Base-by-base conservation (phyloP, 495 filamentous ascomycete species). In the Podospora pseudopauciseta region DNA sequence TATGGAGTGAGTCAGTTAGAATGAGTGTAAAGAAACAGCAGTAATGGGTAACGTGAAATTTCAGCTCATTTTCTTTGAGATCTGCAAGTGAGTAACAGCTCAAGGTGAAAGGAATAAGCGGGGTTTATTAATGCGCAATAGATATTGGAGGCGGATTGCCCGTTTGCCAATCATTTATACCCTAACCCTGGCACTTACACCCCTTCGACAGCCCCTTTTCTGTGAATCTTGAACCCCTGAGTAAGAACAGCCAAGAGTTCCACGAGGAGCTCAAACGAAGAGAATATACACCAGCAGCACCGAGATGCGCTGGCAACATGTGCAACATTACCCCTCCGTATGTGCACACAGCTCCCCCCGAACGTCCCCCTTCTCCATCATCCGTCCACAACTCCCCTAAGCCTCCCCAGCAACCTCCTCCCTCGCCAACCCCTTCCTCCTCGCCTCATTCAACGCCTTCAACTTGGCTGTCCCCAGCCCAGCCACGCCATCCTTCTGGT, bases 401-500 rank as follows among this genome's bases (percentile, higher is more conserved):
- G 30, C 5, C 18, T 55, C 27, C 60, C 56, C 55, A 58, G 23
- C 55, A 58, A 4, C 59, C 54, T 61, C 68, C 64, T 28, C 16
- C 15, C 54, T 65, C 9, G 60, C 70, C 65, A 79, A 60, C 1
- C 74, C 74, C 57, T 74, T 70, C 68, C 72, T 78, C 64, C 78
- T 69, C 23, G 83, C 86, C 68, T 76, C 78, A 64, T 86, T 88
- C 75, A 92, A 81, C 58, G 91, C 88, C 84, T 88, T 90, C 75
- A 88, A 82, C 84, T 90, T 95, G 65, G 95, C 95, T 23, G 95
- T 99, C 32, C 93, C 94, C 56, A 97, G 69, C 16, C 95, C 95
- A 16, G 84, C 86, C 57, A 96, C 83, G 28, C 95, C 95, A 5
- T 84, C 78, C 74, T 93, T 89, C 85, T 99, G 95, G 70, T 91